phyloP scores from a whole-genome alignment of 805 yeast genomes.

The Schwanniomyces pseudopolymorphus region DNA sequence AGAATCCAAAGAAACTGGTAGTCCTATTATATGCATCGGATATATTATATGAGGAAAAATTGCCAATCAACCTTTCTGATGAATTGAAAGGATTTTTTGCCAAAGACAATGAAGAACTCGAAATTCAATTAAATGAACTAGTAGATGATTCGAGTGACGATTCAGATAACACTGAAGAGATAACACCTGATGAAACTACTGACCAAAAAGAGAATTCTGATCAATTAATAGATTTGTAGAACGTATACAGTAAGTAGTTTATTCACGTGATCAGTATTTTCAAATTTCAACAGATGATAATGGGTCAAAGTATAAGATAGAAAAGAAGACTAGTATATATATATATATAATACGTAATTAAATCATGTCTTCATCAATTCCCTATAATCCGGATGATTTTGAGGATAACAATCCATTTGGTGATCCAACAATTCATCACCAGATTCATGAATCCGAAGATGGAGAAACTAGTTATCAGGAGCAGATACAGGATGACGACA shows the following conservation, averaged over 20 bases:
- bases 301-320: not conserved
- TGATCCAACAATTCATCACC: constrained; percentile 21
- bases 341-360: not conserved
- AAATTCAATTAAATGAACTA: not conserved
- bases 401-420: constrained; percentile 45
- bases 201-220: not conserved
- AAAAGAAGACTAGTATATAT: not conserved
- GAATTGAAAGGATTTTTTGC: constrained; percentile 15
- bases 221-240: not conserved
- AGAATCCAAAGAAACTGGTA: constrained; percentile 9
- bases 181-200: not conserved
- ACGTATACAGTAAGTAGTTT: not conserved
- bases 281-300: not conserved
- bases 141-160: not conserved
- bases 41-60: constrained; percentile 6
- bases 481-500: constrained; percentile 3
- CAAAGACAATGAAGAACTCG: constrained; percentile 13
- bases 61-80: constrained; percentile 5
- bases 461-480: constrained; percentile 8
- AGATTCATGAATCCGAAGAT: constrained; percentile 15
- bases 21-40: constrained; percentile 19
- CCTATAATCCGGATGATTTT: constrained; percentile 48
- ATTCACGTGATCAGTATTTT: not conserved
- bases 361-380: constrained; percentile 41
- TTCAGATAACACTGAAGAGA: not conserved